A percentile compares a stretch with the other conserved stretches of the same genome.
Conservation (phyloP, 352 stramenopile genomes). For the Phytopythium chamaehyphon region DNA sequence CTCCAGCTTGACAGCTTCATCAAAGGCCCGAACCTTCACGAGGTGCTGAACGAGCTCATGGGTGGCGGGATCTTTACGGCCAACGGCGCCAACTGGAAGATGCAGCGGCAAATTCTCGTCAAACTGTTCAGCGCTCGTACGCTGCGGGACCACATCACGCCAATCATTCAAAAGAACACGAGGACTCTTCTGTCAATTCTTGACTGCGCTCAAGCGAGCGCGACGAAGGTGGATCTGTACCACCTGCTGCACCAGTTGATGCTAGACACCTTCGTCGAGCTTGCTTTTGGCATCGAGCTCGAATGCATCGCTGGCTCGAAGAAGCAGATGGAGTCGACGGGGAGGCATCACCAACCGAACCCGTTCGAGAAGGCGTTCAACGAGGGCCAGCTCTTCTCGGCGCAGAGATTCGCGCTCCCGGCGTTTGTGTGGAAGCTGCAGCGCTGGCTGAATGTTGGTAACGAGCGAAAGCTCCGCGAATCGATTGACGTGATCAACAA, state of each 20-base stretch:
- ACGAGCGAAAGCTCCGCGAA: slow-evolving; percentile 23
- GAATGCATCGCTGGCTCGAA: slow-evolving; percentile 2
- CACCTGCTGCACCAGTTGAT: slow-evolving; percentile 22
- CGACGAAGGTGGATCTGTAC: slow-evolving; percentile 9
- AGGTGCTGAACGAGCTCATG: slow-evolving; percentile 40
- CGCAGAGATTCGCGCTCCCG: slow-evolving; percentile 19
- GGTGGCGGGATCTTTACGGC: slow-evolving; percentile 53
- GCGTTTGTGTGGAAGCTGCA: slow-evolving; percentile 42
- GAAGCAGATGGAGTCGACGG: background rate
- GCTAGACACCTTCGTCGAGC: slow-evolving; percentile 52
- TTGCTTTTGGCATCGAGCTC: slow-evolving; percentile 48
- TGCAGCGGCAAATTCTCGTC: slow-evolving; percentile 62
- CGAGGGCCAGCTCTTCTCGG: slow-evolving; percentile 14
- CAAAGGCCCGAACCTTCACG: slow-evolving; percentile 39
- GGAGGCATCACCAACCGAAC: background rate
- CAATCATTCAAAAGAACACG: slow-evolving; percentile 16
- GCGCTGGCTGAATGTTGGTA: slow-evolving; percentile 33
- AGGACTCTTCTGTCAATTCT: slow-evolving; percentile 7
- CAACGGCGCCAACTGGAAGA: slow-evolving; percentile 55
- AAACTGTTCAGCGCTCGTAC: slow-evolving; percentile 68
- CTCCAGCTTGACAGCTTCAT: slow-evolving; percentile 56
- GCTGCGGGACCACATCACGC: slow-evolving; percentile 25
- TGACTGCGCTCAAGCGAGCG: slow-evolving; percentile 1
- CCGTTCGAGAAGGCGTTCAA: slow-evolving; percentile 17
- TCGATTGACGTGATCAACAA: slow-evolving; percentile 21